phyloP scores from a whole-genome alignment of 2,329 filamentous ascomycete species.

The Verticillium tricorpus region DNA sequence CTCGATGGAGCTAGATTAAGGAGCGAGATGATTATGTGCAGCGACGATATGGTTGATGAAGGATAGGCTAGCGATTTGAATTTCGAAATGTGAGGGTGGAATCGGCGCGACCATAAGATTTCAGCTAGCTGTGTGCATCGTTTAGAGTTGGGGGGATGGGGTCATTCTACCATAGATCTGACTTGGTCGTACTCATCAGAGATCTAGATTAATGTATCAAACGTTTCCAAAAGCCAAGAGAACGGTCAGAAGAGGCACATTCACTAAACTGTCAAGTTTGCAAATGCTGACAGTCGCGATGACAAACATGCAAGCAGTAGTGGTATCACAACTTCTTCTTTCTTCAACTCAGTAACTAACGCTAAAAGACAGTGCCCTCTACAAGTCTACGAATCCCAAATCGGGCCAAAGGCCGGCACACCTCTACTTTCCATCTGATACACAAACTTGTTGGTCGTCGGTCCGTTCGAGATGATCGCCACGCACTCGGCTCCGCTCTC shows the following conservation, averaged over 20 bases:
- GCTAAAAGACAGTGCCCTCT: not conserved
- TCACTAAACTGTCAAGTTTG: too few relatives aligned
- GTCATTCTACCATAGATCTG: too few relatives aligned
- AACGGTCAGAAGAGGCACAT: too few relatives aligned
- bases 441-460: conserved; percentile 62
- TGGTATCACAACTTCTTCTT: not conserved
- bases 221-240: too few relatives aligned
- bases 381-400: conserved; percentile 54
- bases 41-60: not conserved
- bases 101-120: not conserved
- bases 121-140: too few relatives aligned
- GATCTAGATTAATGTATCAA: too few relatives aligned
- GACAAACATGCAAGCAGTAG: too few relatives aligned
- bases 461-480: conserved; percentile 67
- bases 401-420: conserved; percentile 65
- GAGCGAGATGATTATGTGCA: not conserved
- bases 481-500: conserved; percentile 62
- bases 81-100: too few relatives aligned
- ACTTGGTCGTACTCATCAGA: too few relatives aligned
- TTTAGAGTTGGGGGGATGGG: too few relatives aligned
- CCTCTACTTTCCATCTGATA: conserved; percentile 63
- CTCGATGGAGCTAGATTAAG: not conserved
- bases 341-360: not conserved
- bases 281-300: too few relatives aligned
- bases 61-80: not conserved